Evolutionary conservation across 2,329 filamentous ascomycete genomes (phyloP).

Genomic region (Exophiala alcalophila): DNA sequence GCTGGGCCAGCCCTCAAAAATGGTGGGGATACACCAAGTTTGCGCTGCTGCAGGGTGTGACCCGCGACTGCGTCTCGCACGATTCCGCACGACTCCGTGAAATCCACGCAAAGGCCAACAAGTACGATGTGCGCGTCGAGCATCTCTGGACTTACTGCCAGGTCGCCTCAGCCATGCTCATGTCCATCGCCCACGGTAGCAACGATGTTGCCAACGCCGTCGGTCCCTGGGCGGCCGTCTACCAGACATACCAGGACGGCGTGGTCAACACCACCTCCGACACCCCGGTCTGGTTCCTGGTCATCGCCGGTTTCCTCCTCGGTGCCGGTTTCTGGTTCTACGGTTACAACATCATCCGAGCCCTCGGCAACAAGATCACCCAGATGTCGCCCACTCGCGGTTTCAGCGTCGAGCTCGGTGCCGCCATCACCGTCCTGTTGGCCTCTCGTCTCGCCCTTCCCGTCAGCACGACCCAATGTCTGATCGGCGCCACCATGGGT

Average conservation of each 20-base stretch:
- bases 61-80: conserved; percentile 5
- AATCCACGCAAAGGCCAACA: conserved; percentile 53
- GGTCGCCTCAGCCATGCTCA: conserved; percentile 50
- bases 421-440: conserved; percentile 70
- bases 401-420: conserved; percentile 75
- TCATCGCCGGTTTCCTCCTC: conserved; percentile 61
- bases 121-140: conserved; percentile 68
- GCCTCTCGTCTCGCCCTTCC: conserved; percentile 64
- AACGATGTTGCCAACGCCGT: conserved; percentile 73
- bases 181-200: conserved; percentile 61
- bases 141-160: conserved; percentile 56
- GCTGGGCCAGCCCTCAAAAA: conserved; percentile 15
- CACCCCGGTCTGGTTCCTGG: conserved; percentile 73
- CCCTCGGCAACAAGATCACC: conserved; percentile 77
- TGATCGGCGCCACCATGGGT: not conserved
- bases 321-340: conserved; percentile 68
- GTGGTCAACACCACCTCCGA: conserved; percentile 59
- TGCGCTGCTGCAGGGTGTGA: conserved; percentile 11
- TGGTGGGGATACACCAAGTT: conserved; percentile 15
- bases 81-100: conserved; percentile 2
- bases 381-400: conserved; percentile 59
- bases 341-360: conserved; percentile 81
- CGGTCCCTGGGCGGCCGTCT: conserved; percentile 67
- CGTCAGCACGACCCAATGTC: conserved; percentile 7
- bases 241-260: conserved; percentile 63